Evolutionary conservation across 1,284 basidiomycete species (phyloP).

Genomic region (Leccinum cinnamomeum): DNA sequence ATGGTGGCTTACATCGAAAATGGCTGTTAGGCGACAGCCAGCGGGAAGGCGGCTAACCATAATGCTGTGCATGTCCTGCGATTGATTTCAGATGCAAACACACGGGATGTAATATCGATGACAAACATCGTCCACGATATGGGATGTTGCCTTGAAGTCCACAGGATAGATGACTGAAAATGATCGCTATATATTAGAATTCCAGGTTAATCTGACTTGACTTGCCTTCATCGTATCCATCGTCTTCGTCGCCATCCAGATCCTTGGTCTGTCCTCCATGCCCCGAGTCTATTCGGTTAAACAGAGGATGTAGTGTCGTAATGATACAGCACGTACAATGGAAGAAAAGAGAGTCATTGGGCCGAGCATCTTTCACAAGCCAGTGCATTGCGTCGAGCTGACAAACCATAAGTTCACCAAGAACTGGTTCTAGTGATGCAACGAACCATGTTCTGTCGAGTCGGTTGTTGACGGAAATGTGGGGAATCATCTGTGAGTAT

Average conservation of each 20-base stretch:
- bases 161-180: constrained; percentile 80
- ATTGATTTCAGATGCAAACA: constrained; percentile 9
- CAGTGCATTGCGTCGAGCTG: constrained; percentile 83
- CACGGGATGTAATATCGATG: neutral
- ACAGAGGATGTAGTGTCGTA: neutral
- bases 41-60: constrained; percentile 75
- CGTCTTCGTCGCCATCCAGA: constrained; percentile 42
- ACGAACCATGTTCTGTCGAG: constrained; percentile 78
- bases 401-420: constrained; percentile 1
- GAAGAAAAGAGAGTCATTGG: constrained; percentile 90
- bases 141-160: constrained; percentile 69
- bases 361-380: constrained; percentile 78
- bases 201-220: neutral
- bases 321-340: constrained; percentile 60
- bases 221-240: constrained; percentile 39
- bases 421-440: neutral
- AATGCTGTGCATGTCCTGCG: constrained; percentile 66
- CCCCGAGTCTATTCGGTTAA: constrained; percentile 41
- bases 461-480: constrained; percentile 68
- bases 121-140: constrained; percentile 84
- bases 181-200: neutral
- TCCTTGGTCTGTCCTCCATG: constrained; percentile 60
- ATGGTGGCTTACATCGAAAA: constrained; percentile 68
- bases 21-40: constrained; percentile 85
- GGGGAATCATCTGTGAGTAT: constrained; percentile 76